These are phyloP conservation scores for Strigomonas galati DNA, from an alignment of 208 protist genomes.

Conservation along the genomic window DNA sequence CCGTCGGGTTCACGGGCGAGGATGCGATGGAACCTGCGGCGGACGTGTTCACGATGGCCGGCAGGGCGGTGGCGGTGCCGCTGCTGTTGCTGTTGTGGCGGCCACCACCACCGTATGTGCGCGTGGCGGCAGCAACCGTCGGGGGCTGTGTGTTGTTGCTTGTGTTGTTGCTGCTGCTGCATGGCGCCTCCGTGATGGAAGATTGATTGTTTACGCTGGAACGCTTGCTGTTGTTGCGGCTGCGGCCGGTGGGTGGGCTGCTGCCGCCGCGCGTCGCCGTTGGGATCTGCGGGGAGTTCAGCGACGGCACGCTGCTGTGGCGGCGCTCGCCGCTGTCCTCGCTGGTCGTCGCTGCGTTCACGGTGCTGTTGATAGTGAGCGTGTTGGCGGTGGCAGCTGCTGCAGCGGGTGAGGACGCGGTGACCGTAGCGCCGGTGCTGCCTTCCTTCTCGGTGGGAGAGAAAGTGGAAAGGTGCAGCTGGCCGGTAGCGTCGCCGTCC, in stretches of 20 bases:
- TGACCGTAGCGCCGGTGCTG: too few relatives aligned
- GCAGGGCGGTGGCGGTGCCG: background rate
- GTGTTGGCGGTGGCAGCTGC: background rate
- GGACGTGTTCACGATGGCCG: background rate
- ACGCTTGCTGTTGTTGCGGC: background rate
- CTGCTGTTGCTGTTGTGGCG: background rate
- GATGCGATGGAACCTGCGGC: background rate
- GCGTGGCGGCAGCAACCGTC: too few relatives aligned
- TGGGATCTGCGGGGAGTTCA: background rate
- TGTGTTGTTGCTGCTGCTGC: background rate
- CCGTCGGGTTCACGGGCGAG: background rate
- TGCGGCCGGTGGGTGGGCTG: background rate
- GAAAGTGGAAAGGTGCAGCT: too few relatives aligned
- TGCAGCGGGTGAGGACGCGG: too few relatives aligned
- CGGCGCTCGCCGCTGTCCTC: background rate
- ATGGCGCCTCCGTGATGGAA: background rate
- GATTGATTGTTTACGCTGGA: background rate
- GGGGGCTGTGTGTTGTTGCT: background rate
- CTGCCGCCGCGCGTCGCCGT: background rate
- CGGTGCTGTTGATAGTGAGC: background rate
- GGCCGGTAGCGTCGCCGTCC: too few relatives aligned
- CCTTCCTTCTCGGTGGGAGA: too few relatives aligned
- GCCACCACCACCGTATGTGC: too few relatives aligned
- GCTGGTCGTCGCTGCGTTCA: background rate
- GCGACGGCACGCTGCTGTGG: constrained; percentile 1